Conservation (phyloP, 2,329 filamentous ascomycete genomes). For the Hymenoscyphus linearis region DNA sequence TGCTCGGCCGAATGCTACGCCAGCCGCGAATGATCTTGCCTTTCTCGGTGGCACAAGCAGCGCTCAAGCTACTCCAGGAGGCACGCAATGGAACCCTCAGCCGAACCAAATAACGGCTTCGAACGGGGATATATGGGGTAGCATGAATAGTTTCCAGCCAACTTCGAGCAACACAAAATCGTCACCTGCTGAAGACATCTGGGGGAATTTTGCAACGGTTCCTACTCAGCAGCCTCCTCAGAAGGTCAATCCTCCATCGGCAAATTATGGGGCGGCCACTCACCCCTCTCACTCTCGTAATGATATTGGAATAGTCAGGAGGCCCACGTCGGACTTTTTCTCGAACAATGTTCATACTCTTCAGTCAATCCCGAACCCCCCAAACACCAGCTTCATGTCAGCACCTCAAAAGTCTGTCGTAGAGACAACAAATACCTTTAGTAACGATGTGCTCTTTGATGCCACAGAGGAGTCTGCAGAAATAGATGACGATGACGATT, state of each 20-base stretch:
- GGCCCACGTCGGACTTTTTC: slow-evolving; percentile 27
- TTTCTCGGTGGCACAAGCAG: slow-evolving; percentile 13
- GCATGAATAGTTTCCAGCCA: slow-evolving; percentile 18
- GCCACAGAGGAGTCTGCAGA: slow-evolving; percentile 34
- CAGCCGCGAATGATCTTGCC: slow-evolving; percentile 23
- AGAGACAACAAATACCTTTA: neutral
- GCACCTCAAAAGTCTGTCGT: slow-evolving; percentile 4
- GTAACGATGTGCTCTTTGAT: slow-evolving; percentile 32
- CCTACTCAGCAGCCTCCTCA: slow-evolving; percentile 4
- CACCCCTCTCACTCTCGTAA: slow-evolving; percentile 9
- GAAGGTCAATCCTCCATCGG: neutral
- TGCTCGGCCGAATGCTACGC: slow-evolving; percentile 22
- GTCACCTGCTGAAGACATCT: slow-evolving; percentile 22
- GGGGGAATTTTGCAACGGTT: slow-evolving; percentile 25
- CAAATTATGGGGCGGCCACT: slow-evolving; percentile 12
- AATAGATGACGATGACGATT: slow-evolving; percentile 54
- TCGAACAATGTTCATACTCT: slow-evolving; percentile 17
- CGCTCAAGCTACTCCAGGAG: slow-evolving; percentile 18
- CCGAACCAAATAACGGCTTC: slow-evolving; percentile 1
- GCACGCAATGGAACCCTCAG: neutral
- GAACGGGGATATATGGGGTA: slow-evolving; percentile 25
- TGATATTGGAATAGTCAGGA: slow-evolving; percentile 18
- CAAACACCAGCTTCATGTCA: slow-evolving; percentile 5
- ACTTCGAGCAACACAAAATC: slow-evolving; percentile 8
- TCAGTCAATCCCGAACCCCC: slow-evolving; percentile 7